phyloP scores from a whole-genome alignment of 306 rosid genomes.

The Fragaria iinumae region DNA sequence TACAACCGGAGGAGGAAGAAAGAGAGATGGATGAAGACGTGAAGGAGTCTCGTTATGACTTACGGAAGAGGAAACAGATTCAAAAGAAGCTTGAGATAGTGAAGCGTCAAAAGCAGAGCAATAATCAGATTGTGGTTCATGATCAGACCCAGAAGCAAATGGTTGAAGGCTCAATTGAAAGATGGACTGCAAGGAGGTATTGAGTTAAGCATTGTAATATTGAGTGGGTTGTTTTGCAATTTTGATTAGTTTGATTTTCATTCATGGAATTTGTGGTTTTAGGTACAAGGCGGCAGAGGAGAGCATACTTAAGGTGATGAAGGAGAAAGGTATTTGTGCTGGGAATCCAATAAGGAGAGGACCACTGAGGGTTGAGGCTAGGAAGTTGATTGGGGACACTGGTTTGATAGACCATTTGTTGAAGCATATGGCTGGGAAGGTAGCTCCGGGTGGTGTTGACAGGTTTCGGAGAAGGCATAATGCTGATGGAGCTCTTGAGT shows the following conservation, averaged over 20 bases:
- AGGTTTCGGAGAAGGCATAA: conserved; percentile 81
- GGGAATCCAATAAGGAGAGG: conserved; percentile 75
- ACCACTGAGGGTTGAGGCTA: conserved; percentile 70
- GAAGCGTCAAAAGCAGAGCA: conserved; percentile 26
- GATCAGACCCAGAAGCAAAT: conserved; percentile 32
- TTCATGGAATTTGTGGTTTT: not conserved
- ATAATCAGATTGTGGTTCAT: conserved; percentile 27
- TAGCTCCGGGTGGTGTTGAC: conserved; percentile 74
- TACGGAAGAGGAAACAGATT: conserved; percentile 27
- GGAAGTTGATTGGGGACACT: conserved; percentile 84
- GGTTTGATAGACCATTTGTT: conserved; percentile 88
- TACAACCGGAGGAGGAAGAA: conserved; percentile 12
- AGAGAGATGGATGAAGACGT: conserved; percentile 18
- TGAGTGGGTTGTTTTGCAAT: too few relatives aligned
- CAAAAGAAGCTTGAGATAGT: conserved; percentile 16
- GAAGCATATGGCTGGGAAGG: conserved; percentile 92
- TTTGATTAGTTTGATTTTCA: too few relatives aligned
- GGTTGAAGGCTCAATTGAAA: conserved; percentile 35
- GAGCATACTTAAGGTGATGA: conserved; percentile 73
- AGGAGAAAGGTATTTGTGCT: conserved; percentile 53
- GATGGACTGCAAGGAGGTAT: conserved; percentile 57
- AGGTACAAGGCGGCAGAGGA: conserved; percentile 81
- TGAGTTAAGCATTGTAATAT: too few relatives aligned
- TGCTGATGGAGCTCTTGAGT: conserved; percentile 90
- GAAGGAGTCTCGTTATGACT: not conserved